Conservation (phyloP, 257 asterid genomes). For the Solanum habrochaites region DNA sequence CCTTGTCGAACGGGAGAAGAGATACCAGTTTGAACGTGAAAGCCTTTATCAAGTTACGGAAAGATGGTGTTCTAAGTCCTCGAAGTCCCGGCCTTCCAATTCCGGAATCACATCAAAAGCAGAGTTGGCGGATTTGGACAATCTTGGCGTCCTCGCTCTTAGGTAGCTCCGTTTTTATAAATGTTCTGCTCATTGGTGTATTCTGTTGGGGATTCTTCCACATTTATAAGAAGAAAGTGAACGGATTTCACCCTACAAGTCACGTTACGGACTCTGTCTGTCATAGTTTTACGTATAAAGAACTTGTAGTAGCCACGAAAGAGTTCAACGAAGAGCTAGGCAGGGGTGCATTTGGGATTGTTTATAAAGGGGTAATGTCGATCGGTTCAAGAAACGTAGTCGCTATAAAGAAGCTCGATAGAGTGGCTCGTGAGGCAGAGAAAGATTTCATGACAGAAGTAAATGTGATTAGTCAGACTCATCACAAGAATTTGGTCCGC, state of each 20-base stretch:
- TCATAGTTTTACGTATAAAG: constrained; percentile 23
- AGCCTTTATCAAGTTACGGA: constrained; percentile 20
- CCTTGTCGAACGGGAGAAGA: constrained; percentile 25
- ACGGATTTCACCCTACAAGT: neutral
- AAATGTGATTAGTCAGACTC: constrained; percentile 22
- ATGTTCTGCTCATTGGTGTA: neutral
- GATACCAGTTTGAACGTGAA: neutral
- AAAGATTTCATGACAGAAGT: constrained; percentile 20
- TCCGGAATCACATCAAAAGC: neutral
- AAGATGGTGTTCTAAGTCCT: neutral
- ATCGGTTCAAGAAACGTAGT: neutral
- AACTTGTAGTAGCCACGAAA: constrained; percentile 23
- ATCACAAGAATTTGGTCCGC: constrained; percentile 29
- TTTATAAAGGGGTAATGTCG: constrained; percentile 33
- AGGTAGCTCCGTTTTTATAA: neutral
- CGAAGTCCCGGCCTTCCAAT: neutral
- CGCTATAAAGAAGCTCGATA: constrained; percentile 23
- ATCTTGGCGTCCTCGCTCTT: neutral
- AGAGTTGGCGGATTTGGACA: constrained; percentile 5
- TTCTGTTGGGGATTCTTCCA: neutral
- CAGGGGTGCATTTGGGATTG: constrained; percentile 51
- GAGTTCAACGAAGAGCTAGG: constrained; percentile 40
- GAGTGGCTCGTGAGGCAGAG: constrained; percentile 1
- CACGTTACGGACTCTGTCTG: neutral
- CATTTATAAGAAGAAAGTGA: neutral